Evolutionary conservation across 2,329 filamentous ascomycete genomes (phyloP), one percentile per base, ranked within the genome.

Genomic region (Ceratocystis alfenasii): DNA sequence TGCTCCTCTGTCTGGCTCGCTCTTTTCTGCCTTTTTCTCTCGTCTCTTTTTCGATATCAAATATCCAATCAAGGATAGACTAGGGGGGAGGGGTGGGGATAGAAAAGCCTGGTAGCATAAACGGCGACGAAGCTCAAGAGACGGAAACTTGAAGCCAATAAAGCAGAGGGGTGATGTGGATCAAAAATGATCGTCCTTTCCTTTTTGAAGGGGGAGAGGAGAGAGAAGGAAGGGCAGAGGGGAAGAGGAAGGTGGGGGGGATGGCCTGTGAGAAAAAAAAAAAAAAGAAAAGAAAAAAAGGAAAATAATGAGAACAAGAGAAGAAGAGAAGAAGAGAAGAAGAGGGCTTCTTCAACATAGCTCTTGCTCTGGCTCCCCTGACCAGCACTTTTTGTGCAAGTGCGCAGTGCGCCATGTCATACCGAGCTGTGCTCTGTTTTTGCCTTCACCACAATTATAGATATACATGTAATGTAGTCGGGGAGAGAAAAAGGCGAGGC

Each of bases 141-240:
- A 30, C 62, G 60, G 30, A 59, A 59, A 59, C 55, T 33, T 30
- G 17, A 59, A 36, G 55, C 55, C 55, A 59, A 59, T 59, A 59
- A 59, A 55, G 22, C 55, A 64, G 66, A 55, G 53, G 36, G 55
- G 4, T 59, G 55, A 59, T 36, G 55, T 59, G 55, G 55, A 59
- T 59, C 55, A 59, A 30, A 41, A 59, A 59, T 59, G 55, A 59
- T 59, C 55, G 55, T 59, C 55, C 55, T 59, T 59, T 36, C 55
- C 33, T 59, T 59, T 59, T 59, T 33, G 28, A n/a, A 30, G 55
- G 55, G 25, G 53, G 57, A 41, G 50, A 61, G 41, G 57, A 36
- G 25, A 33, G 4, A 62, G 15, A 61, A 41, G 63, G 20, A 63
- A 41, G 12, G 28, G n/a, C 17, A 28, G 12, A 12, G 28, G 45